phyloP scores from a whole-genome alignment of 768 basidiomycete species.

The Termitomyces sp. region DNA sequence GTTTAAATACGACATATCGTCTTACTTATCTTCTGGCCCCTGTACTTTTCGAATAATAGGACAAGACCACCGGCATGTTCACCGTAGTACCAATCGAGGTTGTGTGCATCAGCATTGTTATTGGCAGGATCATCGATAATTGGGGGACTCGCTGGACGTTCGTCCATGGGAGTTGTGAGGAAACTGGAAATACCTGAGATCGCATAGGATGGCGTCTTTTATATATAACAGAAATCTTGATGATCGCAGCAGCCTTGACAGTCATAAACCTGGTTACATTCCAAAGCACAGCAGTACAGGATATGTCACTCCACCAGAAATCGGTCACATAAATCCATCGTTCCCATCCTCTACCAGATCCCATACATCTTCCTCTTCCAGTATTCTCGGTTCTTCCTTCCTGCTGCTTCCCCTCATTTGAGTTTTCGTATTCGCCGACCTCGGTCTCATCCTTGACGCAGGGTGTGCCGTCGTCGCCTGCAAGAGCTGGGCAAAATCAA shows the following conservation, averaged over 20 bases:
- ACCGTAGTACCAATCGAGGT: constrained; percentile 1
- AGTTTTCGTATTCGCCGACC: background rate
- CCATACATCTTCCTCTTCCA: constrained; percentile 29
- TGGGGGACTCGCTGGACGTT: background rate
- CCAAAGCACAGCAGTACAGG: background rate
- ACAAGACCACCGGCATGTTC: constrained; percentile 1
- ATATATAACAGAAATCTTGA: background rate
- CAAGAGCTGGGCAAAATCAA: constrained; percentile 76
- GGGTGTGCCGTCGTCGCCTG: constrained; percentile 72
- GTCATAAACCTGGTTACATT: background rate
- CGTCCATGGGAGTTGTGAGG: background rate
- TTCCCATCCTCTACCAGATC: constrained; percentile 20
- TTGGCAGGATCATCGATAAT: background rate
- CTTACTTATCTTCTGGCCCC: background rate
- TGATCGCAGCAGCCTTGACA: background rate
- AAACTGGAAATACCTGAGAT: background rate
- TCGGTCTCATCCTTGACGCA: constrained; percentile 22
- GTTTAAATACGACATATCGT: constrained; percentile 6
- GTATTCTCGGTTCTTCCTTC: constrained; percentile 8
- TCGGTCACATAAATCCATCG: background rate
- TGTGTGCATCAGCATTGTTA: background rate
- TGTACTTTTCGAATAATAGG: constrained; percentile 2
- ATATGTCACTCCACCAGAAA: background rate
- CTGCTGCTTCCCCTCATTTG: background rate
- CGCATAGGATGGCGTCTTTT: background rate